Evolutionary conservation across 1,139 yeast genomes (phyloP).

Genomic region (Diutina neorugosa): DNA sequence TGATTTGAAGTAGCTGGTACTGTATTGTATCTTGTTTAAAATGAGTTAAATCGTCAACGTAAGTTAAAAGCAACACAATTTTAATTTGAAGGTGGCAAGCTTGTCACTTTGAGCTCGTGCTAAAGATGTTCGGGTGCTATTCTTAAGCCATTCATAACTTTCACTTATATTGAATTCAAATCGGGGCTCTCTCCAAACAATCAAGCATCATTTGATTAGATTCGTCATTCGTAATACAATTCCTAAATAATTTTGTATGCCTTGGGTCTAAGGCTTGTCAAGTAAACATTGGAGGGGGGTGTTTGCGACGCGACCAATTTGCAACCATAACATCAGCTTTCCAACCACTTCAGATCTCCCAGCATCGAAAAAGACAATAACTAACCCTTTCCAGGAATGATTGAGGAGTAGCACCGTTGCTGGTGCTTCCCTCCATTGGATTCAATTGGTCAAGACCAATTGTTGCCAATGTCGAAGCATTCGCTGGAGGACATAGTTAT

Average conservation of each 20-base stretch:
- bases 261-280: not conserved
- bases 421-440: not conserved
- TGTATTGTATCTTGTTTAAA: too few species aligned
- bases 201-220: not conserved
- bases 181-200: too few species aligned
- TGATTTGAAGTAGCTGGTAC: too few species aligned
- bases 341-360: not conserved
- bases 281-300: not conserved
- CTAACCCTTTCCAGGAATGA: not conserved
- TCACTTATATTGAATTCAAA: too few species aligned
- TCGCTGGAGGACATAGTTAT: constrained; percentile 1
- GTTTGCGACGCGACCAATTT: not conserved
- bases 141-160: too few species aligned
- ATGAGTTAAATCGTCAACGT: too few species aligned
- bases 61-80: too few species aligned
- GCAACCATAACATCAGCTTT: not conserved
- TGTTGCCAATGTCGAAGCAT: not conserved
- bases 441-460: not conserved
- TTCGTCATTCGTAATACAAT: not conserved
- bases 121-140: too few species aligned
- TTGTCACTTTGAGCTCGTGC: too few species aligned
- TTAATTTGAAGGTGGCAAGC: too few species aligned
- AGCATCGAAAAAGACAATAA: constrained; percentile 1
- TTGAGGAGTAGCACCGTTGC: not conserved
- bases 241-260: not conserved